Percentiles rank a stretch among this genome's conserved stretches.
phyloP scores from a whole-genome alignment of 805 yeast species.

The Metschnikowia lochheadii region DNA sequence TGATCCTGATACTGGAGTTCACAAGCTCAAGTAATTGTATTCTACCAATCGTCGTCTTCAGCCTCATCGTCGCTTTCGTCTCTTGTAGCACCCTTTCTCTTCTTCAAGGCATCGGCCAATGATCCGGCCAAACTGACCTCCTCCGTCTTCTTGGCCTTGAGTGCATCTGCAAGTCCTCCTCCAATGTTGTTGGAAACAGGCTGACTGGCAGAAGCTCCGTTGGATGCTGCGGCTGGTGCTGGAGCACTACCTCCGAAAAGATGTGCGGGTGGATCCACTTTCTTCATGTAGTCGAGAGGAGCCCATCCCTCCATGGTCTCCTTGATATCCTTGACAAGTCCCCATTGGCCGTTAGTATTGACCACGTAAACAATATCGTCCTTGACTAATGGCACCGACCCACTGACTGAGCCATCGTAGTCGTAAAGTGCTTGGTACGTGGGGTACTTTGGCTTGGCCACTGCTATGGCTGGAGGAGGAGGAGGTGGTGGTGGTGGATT shows the following conservation, averaged over 20 bases:
- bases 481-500: constrained; percentile 39
- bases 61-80: constrained; percentile 70
- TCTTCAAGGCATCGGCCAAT: constrained; percentile 81
- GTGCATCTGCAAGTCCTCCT: constrained; percentile 65
- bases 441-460: constrained; percentile 62
- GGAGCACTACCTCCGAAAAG: constrained; percentile 22
- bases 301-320: constrained; percentile 92
- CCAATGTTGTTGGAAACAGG: constrained; percentile 26
- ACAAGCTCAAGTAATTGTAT: no score
- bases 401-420: constrained; percentile 79
- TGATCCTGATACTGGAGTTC: no score
- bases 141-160: constrained; percentile 58
- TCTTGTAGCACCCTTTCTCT: constrained; percentile 60
- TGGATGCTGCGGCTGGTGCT: constrained; percentile 23
- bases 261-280: constrained; percentile 46
- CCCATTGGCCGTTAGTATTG: constrained; percentile 89
- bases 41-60: constrained; percentile 44
- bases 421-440: constrained; percentile 83
- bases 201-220: constrained; percentile 6
- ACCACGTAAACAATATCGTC: constrained; percentile 73
- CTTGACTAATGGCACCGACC: constrained; percentile 72
- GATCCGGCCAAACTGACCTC: constrained; percentile 73
- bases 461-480: constrained; percentile 63
- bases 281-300: constrained; percentile 84
- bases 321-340: constrained; percentile 74